Percentiles rank a stretch among this genome's conserved stretches.
Evolutionary conservation across 768 basidiomycete species (phyloP).

Genomic region (Leccinum olivaceopallidum): DNA sequence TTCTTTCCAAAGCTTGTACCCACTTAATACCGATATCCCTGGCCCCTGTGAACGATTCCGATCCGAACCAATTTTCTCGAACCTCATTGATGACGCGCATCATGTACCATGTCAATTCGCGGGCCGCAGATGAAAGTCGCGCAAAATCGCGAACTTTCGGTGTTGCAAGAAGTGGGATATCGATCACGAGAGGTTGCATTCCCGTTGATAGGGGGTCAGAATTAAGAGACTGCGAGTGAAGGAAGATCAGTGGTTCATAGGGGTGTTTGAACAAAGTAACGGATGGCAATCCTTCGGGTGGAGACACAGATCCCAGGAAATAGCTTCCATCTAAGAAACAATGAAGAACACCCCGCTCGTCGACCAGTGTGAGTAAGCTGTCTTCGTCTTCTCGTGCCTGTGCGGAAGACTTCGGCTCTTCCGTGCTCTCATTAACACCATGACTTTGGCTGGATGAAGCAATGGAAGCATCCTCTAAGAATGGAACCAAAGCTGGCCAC

Average conservation of each 20-base stretch:
- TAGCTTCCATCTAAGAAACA: slow-evolving; percentile 78
- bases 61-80: slow-evolving; percentile 71
- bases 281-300: slow-evolving; percentile 35
- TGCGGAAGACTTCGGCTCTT: slow-evolving; percentile 28
- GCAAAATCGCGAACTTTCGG: slow-evolving; percentile 68
- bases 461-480: slow-evolving; percentile 62
- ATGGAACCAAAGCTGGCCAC: slow-evolving; percentile 68
- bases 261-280: slow-evolving; percentile 44
- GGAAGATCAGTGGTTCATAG: slow-evolving; percentile 46
- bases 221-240: slow-evolving; percentile 40
- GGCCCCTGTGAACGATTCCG: slow-evolving; percentile 63
- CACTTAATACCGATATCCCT: slow-evolving; percentile 73
- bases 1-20: slow-evolving; percentile 63
- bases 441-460: slow-evolving; percentile 41
- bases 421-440: slow-evolving; percentile 25
- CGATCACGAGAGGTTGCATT: slow-evolving; percentile 45
- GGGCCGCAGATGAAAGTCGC: slow-evolving; percentile 62
- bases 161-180: slow-evolving; percentile 57
- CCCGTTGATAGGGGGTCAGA: slow-evolving; percentile 29
- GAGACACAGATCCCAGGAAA: slow-evolving; percentile 55
- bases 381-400: slow-evolving; percentile 50
- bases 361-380: slow-evolving; percentile 64
- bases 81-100: slow-evolving; percentile 74
- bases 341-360: slow-evolving; percentile 57
- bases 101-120: slow-evolving; percentile 72